A percentile compares a stretch with the other conserved stretches of the same genome.
These are phyloP conservation scores for Cladophialophora chaetospira DNA, from an alignment of 2,329 filamentous ascomycete genomes.

Conservation along the genomic window DNA sequence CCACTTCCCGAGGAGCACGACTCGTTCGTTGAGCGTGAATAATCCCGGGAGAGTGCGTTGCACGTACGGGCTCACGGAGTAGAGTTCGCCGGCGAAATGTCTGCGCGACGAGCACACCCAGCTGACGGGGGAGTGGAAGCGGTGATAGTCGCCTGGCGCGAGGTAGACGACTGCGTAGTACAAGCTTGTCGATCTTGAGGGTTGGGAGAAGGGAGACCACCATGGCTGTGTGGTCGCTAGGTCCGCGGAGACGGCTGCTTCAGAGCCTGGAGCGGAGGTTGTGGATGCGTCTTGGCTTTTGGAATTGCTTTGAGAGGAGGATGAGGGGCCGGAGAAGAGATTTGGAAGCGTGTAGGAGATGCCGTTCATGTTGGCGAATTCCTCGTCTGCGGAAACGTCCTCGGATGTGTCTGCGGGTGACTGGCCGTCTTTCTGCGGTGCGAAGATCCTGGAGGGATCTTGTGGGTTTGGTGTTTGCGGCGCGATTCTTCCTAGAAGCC, in stretches of 20 bases:
- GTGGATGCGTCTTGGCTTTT: slow-evolving; percentile 65
- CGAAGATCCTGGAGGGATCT: slow-evolving; percentile 39
- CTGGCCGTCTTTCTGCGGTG: slow-evolving; percentile 40
- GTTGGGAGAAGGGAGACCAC: slow-evolving; percentile 67
- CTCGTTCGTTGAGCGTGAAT: slow-evolving; percentile 94
- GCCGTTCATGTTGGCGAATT: slow-evolving; percentile 91
- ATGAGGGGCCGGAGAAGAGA: slow-evolving; percentile 73
- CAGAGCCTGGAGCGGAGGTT: slow-evolving; percentile 66
- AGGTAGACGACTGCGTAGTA: slow-evolving; percentile 97
- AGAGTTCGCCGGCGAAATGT: slow-evolving; percentile 97
- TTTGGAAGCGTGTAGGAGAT: slow-evolving; percentile 92
- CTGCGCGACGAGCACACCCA: slow-evolving; percentile 94
- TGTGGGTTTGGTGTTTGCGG: slow-evolving; percentile 49
- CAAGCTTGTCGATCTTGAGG: slow-evolving; percentile 64
- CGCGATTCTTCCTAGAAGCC: slow-evolving; percentile 69
- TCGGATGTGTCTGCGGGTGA: slow-evolving; percentile 36
- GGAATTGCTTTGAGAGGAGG: slow-evolving; percentile 60
- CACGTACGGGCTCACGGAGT: slow-evolving; percentile 91
- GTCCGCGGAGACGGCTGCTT: slow-evolving; percentile 81
- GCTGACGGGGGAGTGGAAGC: slow-evolving; percentile 91
- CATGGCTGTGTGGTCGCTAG: slow-evolving; percentile 73
- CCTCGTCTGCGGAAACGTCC: slow-evolving; percentile 74
- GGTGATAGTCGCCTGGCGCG: slow-evolving; percentile 95
- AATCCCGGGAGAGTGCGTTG: slow-evolving; percentile 89
- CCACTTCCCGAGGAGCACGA: slow-evolving; percentile 91